Percentiles rank a stretch among this genome's conserved stretches.
These are phyloP conservation scores for Amborella trichopoda DNA, from an alignment of 164 flowering plant genomes.

Conservation along the genomic window DNA sequence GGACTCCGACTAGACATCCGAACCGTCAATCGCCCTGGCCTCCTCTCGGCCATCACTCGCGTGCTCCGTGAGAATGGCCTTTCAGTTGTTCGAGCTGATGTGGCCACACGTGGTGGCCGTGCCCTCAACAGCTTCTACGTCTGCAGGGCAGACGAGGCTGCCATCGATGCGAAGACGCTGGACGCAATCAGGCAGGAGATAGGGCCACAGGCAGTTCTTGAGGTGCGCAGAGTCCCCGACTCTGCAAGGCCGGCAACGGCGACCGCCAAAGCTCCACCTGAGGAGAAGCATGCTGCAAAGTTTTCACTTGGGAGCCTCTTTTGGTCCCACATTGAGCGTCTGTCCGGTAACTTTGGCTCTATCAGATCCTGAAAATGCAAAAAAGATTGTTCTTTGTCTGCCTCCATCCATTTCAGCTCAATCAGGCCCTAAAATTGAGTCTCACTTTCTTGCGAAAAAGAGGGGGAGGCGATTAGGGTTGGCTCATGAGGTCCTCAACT, in stretches of 20 bases:
- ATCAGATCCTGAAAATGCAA: not conserved
- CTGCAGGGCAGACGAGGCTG: slow-evolving; percentile 46
- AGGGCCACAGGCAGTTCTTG: slow-evolving; percentile 27
- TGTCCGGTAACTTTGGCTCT: slow-evolving; percentile 49
- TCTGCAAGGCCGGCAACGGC: slow-evolving; percentile 3
- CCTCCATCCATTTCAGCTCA: too few species aligned
- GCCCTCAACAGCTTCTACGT: slow-evolving; percentile 66
- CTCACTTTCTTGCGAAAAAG: too few species aligned
- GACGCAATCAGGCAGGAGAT: slow-evolving; percentile 45
- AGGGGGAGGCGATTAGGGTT: too few species aligned
- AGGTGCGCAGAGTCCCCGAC: slow-evolving; percentile 10
- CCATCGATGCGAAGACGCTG: slow-evolving; percentile 25
- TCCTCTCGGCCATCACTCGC: slow-evolving; percentile 68
- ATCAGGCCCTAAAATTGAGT: too few species aligned
- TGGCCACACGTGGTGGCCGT: slow-evolving; percentile 38
- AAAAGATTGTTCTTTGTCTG: too few species aligned
- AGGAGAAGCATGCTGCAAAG: slow-evolving; percentile 23
- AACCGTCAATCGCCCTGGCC: slow-evolving; percentile 45
- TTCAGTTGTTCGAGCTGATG: slow-evolving; percentile 52
- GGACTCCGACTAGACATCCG: slow-evolving; percentile 65
- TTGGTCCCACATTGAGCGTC: slow-evolving; percentile 68
- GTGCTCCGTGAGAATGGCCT: slow-evolving; percentile 74
- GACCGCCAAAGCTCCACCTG: slow-evolving; percentile 6
- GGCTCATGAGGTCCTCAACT: too few species aligned
- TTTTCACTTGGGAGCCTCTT: slow-evolving; percentile 52